These are phyloP conservation scores for Plantago ovata DNA, from an alignment of 257 asterid genomes.

Conservation along the genomic window DNA sequence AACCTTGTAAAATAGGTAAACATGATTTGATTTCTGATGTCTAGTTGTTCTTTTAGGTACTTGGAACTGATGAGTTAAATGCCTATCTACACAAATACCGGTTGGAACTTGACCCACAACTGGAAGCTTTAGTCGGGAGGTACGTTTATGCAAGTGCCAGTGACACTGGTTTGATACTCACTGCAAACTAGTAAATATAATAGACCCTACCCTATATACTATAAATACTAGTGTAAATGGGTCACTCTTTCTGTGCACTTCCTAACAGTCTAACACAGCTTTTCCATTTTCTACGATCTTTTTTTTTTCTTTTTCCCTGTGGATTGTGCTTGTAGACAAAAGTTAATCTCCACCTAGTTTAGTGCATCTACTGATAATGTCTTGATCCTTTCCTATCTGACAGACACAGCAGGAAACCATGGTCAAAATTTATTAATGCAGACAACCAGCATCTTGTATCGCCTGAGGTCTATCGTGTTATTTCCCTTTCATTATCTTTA, in stretches of 20 bases:
- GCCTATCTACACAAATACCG: conserved; percentile 83
- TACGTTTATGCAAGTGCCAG: conserved; percentile 20
- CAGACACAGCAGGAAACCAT: conserved; percentile 93
- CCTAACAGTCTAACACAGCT: too few relatives aligned
- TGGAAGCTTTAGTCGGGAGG: conserved; percentile 95
- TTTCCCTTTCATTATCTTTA: neutral
- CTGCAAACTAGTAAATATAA: too few relatives aligned
- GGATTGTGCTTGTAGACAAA: neutral
- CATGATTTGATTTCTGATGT: conserved; percentile 24
- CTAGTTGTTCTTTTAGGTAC: conserved; percentile 50
- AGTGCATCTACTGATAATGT: conserved; percentile 1
- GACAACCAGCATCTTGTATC: conserved; percentile 91
- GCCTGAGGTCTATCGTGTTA: conserved; percentile 58
- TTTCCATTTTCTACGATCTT: too few relatives aligned
- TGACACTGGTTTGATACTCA: neutral
- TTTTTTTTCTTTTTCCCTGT: neutral
- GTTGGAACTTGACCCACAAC: conserved; percentile 87
- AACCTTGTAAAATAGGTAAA: neutral
- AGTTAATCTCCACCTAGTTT: neutral
- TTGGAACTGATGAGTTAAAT: conserved; percentile 93
- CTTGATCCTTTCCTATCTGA: conserved; percentile 17
- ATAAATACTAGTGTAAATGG: too few relatives aligned
- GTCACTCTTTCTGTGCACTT: neutral
- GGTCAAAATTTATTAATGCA: conserved; percentile 80
- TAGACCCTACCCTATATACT: too few relatives aligned